phyloP scores from a whole-genome alignment of 2,329 filamentous ascomycete genomes.

The Orbilia blumenaviensis region DNA sequence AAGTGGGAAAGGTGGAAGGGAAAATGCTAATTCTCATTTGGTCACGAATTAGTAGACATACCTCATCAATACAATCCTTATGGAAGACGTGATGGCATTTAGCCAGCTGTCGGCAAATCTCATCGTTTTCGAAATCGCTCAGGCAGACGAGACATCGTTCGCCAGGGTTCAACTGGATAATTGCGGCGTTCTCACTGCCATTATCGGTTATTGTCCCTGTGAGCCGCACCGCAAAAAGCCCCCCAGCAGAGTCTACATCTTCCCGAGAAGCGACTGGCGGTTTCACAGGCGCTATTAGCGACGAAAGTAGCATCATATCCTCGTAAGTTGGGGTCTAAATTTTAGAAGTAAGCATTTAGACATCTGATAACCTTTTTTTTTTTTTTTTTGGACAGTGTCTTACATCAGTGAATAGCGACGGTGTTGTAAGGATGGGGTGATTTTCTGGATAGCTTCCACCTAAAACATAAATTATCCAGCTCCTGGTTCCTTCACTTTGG shows the following conservation, averaged over 20 bases:
- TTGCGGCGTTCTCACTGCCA: constrained; percentile 41
- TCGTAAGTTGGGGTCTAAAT: constrained; percentile 72
- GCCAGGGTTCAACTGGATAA: constrained; percentile 57
- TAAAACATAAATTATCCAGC: constrained; percentile 77
- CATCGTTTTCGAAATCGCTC: constrained; percentile 71
- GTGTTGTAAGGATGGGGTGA: constrained; percentile 74
- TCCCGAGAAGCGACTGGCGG: constrained; percentile 73
- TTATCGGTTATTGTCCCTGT: constrained; percentile 55
- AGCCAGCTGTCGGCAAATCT: constrained; percentile 69
- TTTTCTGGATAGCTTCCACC: constrained; percentile 76
- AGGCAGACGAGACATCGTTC: constrained; percentile 74
- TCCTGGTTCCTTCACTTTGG: constrained; percentile 66
- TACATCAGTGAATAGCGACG: constrained; percentile 75
- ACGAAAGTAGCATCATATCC: constrained; percentile 75
- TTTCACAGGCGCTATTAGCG: constrained; percentile 73
- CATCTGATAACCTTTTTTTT: neutral
- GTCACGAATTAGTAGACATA: constrained; percentile 60
- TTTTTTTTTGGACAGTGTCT: constrained; percentile 53
- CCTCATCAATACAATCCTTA: constrained; percentile 75
- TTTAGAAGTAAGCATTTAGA: neutral
- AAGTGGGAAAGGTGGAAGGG: neutral
- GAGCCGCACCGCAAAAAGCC: constrained; percentile 66
- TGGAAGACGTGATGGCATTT: constrained; percentile 75
- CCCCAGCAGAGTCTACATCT: constrained; percentile 71
- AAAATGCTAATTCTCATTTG: neutral